Base-by-base conservation (phyloP, 495 filamentous ascomycete genomes). In the Lasiosphaeris hirsuta region DNA sequence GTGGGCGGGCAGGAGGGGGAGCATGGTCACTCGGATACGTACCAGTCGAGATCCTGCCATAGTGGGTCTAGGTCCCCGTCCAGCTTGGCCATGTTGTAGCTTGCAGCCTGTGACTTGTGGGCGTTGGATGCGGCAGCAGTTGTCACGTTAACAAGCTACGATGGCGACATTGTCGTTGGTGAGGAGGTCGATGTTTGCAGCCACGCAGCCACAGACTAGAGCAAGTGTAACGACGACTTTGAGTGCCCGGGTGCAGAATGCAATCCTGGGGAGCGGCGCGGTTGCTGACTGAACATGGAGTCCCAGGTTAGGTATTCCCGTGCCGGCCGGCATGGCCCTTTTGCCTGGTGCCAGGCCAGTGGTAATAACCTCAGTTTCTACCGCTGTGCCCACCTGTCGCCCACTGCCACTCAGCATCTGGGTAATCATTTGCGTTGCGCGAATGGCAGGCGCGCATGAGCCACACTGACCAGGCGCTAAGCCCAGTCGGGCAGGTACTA, bases 11-110 rank as follows among this genome's bases (percentile, higher is more conserved):
- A 30, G 5, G 23, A 30, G 23, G 23, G 23, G 23, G 23, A 30
- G 23, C 23, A 30, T 30, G 23, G 23, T 30, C 10, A 51, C 33
- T 1, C 7, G 59, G 45, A 54, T 11, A 69, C 76, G 51, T 75
- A 84, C 80, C 82, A 78, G 66, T 83, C 83, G 54, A 85, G 74
- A 66, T 89, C 84, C 52, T 88, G 79, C 85, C 86, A 90, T 64
- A 86, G 78, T 70, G 85, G 81, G 72, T 86, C 85, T 61, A 86
- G 70, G 60, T 81, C 78, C 37, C 66, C 73, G 57, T 78, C 74
- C 63, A 79, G 59, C 55, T 72, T 73, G 54, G 71, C 65, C 73
- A 78, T 78, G 34, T 63, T 54, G 47, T 47, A 10, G 18, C 23
- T 23, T 5, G 9, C 8, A 23, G 9, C 39, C 17, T 40, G 17